Evolutionary conservation across 306 rosid genomes (phyloP), one percentile per base, ranked within the genome.

Genomic region (Glycine soja): DNA sequence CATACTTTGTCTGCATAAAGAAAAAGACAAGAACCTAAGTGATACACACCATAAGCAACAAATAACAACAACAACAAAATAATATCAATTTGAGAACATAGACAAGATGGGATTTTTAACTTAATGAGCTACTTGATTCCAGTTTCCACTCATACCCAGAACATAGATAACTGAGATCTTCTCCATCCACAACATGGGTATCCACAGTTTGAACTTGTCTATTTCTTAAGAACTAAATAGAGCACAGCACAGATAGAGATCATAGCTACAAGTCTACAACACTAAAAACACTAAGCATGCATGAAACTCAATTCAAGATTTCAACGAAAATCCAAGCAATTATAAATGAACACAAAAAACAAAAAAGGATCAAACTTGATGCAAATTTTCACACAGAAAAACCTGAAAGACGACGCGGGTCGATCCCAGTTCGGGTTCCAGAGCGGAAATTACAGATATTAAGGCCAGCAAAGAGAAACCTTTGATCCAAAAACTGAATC

Each of bases 371-470:
- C 63, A 38, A 78, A 45, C 2, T 18, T 24, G 0, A 61, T 12
- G 38, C 8, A 46, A 82, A 66, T 50, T 34, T 14, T 51, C 24
- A 64, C 14, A 52, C 8, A 18, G 47, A 84, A 69, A 66, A 79
- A 93, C 97, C 96, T 93, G 97, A 81, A 93, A 93, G 74, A 91
- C 97, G 16, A 91, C 97, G 43, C 97, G 97, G 59, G 90, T 78
- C 1, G 94, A 93, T 83, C 97, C 97, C 4, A 93, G 85, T 18
- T 83, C 69, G 58, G 92, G 86, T 52, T 91, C 93, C 10, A 45
- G 85, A 40, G 47, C 77, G 74, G 64, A 81, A 13, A 75, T 72
- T 3, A 59, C 6, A 77, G 80, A 74, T 51, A 75, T 18, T 11
- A 87, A 65, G 16, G 69, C 10, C 64, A 91, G 13, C 10, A 77